These are phyloP conservation scores for Kluyveromyces sp. DNA, from an alignment of 1,139 yeast genomes.

Conservation along the genomic window DNA sequence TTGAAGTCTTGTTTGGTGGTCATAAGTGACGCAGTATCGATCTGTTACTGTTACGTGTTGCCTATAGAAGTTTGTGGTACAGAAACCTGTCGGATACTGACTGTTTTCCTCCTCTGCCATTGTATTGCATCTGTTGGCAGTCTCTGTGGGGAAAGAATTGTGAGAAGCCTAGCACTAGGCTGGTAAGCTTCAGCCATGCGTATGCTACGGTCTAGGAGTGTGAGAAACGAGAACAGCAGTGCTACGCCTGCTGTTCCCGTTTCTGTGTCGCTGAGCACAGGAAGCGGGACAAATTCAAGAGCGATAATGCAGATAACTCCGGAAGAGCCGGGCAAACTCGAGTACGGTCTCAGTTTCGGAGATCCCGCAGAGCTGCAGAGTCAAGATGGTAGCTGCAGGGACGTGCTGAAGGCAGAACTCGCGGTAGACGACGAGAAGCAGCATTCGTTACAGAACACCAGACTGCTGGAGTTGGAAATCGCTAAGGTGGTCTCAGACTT, in stretches of 20 bases:
- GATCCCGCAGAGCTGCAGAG: too few relatives aligned
- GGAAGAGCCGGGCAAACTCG: slow-evolving; percentile 6
- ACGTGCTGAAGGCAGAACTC: not conserved
- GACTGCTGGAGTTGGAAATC: slow-evolving; percentile 21
- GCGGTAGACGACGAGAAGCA: slow-evolving; percentile 5
- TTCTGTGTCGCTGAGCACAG: not conserved
- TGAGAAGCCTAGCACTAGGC: too few relatives aligned
- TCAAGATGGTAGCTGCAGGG: slow-evolving; percentile 11
- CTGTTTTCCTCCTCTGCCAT: too few relatives aligned
- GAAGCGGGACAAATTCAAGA: not conserved
- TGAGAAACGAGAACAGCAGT: not conserved
- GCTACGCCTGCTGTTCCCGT: not conserved
- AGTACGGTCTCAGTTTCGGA: not conserved
- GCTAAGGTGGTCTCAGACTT: slow-evolving; percentile 16
- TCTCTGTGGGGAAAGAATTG: too few relatives aligned
- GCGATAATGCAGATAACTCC: slow-evolving; percentile 6
- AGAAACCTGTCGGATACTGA: too few relatives aligned
- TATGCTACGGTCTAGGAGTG: slow-evolving; percentile 2
- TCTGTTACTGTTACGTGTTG: too few relatives aligned
- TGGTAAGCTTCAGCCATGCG: not conserved
- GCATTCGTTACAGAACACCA: slow-evolving; percentile 22
- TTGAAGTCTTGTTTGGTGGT: too few relatives aligned
- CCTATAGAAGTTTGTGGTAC: too few relatives aligned
- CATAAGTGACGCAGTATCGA: too few relatives aligned
- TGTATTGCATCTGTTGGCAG: too few relatives aligned